phyloP scores from a whole-genome alignment of 1,284 basidiomycete species.

The Mycosarcoma maydis region DNA sequence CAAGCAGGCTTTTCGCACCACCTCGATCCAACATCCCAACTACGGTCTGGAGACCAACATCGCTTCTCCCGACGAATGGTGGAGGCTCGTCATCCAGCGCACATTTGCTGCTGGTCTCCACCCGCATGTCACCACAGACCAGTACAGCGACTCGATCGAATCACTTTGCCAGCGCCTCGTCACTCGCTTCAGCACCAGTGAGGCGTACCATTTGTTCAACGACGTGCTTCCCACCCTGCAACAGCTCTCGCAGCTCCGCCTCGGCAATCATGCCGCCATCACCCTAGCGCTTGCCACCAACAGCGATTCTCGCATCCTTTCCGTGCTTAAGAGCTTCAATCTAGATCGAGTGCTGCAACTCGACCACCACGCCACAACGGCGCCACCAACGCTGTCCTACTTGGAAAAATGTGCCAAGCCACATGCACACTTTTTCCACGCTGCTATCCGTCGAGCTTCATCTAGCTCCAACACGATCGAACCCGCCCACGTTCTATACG shows the following conservation, averaged over 20 bases:
- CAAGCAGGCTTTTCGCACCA: conserved; percentile 42
- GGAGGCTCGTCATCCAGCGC: conserved; percentile 41
- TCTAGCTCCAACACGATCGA: neutral
- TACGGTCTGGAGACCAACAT: conserved; percentile 43
- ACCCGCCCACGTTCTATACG: conserved; percentile 38
- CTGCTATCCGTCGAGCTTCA: conserved; percentile 26
- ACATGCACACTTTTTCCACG: conserved; percentile 38
- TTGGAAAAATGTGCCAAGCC: conserved; percentile 46
- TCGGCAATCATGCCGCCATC: neutral
- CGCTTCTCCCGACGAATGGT: conserved; percentile 48
- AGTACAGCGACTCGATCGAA: conserved; percentile 7
- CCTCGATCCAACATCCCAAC: conserved; percentile 33
- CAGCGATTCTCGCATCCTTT: conserved; percentile 45
- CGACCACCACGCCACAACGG: conserved; percentile 1
- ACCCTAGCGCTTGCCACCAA: conserved; percentile 46
- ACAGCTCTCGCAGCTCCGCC: neutral
- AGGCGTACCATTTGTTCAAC: conserved; percentile 44
- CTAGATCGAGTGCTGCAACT: conserved; percentile 40
- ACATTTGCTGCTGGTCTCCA: conserved; percentile 33
- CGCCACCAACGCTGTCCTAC: conserved; percentile 43
- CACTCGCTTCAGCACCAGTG: conserved; percentile 27
- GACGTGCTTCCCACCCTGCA: conserved; percentile 41
- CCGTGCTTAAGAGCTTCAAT: conserved; percentile 33
- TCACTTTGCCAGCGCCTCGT: conserved; percentile 31
- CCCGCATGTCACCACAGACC: neutral